Percentiles rank a stretch among this genome's conserved stretches.
Evolutionary conservation across 192 early-diverging fungal genomes (phyloP).

Genomic region (Gigaspora rosea): DNA sequence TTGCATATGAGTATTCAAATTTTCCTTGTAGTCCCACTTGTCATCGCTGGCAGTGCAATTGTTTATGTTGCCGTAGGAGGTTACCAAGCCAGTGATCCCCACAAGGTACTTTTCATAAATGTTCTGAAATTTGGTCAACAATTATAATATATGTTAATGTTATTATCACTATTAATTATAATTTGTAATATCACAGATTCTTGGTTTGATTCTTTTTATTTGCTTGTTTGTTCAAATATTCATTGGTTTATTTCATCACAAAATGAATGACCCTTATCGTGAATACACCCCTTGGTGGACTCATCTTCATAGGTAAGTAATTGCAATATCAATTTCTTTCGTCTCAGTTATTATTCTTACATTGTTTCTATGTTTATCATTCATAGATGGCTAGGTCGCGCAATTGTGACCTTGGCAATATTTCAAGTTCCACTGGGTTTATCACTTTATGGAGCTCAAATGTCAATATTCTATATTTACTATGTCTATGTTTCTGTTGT

Average conservation of each 20-base stretch:
- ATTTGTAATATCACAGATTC: neutral
- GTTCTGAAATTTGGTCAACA: too few species aligned
- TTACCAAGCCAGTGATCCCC: neutral
- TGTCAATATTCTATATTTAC: neutral
- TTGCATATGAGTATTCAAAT: constrained; percentile 20
- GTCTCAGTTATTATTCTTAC: neutral
- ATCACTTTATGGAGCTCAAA: neutral
- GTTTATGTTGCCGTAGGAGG: neutral
- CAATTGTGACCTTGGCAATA: neutral
- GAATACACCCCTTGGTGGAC: constrained; percentile 14
- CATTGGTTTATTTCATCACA: constrained; percentile 16
- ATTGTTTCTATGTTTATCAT: constrained; percentile 6
- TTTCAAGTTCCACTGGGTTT: neutral
- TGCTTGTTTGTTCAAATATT: neutral
- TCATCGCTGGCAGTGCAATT: neutral
- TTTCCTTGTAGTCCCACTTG: neutral
- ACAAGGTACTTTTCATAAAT: neutral
- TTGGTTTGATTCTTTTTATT: constrained; percentile 3
- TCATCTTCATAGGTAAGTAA: neutral
- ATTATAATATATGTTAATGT: neutral
- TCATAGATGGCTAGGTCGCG: constrained; percentile 8
- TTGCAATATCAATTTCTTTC: too few species aligned
- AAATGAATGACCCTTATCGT: neutral
- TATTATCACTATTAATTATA: neutral
- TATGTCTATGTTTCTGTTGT: neutral